These are phyloP conservation scores for Ascochyta clinopodiicola DNA, from an alignment of 2,329 filamentous ascomycete species.

Conservation along the genomic window DNA sequence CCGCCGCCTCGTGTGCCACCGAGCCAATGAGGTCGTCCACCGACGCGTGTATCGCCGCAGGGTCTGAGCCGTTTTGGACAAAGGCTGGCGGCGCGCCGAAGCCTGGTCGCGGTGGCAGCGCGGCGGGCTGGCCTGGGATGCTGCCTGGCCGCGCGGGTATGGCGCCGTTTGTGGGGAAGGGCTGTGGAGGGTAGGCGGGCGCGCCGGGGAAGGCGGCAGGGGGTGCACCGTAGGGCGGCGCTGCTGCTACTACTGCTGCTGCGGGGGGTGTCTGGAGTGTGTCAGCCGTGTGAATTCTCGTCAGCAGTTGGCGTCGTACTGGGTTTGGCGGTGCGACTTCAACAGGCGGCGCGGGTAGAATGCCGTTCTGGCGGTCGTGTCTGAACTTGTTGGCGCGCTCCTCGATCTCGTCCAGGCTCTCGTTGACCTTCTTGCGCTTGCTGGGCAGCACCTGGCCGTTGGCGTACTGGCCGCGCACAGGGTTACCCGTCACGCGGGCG, in stretches of 20 bases:
- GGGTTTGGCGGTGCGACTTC: conserved; percentile 44
- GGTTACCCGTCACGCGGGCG: conserved; percentile 82
- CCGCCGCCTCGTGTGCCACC: conserved; percentile 51
- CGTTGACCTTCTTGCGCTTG: conserved; percentile 69
- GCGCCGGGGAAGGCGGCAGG: conserved; percentile 27
- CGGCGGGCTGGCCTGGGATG: conserved; percentile 35
- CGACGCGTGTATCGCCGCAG: conserved; percentile 46
- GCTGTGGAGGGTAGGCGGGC: conserved; percentile 23
- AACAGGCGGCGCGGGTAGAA: conserved; percentile 37
- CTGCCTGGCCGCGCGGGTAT: conserved; percentile 40
- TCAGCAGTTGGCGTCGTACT: conserved; percentile 10
- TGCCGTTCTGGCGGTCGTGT: conserved; percentile 51
- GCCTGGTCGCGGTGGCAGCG: conserved; percentile 49
- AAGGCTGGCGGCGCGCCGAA: conserved; percentile 30
- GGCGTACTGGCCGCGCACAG: conserved; percentile 60
- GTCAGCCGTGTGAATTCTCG: conserved; percentile 13
- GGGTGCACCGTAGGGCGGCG: conserved; percentile 23
- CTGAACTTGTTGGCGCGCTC: conserved; percentile 69
- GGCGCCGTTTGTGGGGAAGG: conserved; percentile 31
- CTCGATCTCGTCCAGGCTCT: conserved; percentile 79
- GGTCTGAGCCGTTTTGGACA: conserved; percentile 23
- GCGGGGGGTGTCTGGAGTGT: conserved; percentile 29
- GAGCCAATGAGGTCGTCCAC: conserved; percentile 57
- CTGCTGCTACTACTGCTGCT: conserved; percentile 1
- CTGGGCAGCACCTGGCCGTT: conserved; percentile 57